Conservation (phyloP, 371 early-diverging fungal species). For the Zychaea mexicana region DNA sequence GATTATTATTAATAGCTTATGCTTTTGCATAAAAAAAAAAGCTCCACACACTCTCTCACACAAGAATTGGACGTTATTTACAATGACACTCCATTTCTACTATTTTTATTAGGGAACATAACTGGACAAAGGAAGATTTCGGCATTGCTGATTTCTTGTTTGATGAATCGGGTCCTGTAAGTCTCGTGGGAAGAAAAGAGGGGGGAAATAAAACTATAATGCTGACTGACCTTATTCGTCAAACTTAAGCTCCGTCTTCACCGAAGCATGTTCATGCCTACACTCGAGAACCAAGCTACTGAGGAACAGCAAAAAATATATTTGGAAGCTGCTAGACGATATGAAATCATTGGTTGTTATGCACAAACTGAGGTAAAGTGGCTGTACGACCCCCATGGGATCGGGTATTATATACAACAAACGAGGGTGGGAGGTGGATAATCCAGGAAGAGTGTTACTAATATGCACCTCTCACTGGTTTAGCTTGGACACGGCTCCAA, state of each 20-base stretch:
- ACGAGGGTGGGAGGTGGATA: neutral
- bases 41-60: too few relatives aligned
- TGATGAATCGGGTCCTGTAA: slow-evolving; percentile 61
- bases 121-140: slow-evolving; percentile 57
- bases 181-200: neutral
- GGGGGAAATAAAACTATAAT: neutral
- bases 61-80: too few relatives aligned
- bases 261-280: slow-evolving; percentile 74
- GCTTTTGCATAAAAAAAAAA: too few relatives aligned
- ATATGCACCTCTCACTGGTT: neutral
- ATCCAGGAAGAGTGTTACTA: neutral
- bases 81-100: too few relatives aligned
- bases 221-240: neutral
- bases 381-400: too few relatives aligned
- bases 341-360: slow-evolving; percentile 78
- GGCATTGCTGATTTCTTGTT: slow-evolving; percentile 55
- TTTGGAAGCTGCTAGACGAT: slow-evolving; percentile 60
- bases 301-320: slow-evolving; percentile 68
- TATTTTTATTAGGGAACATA: slow-evolving; percentile 33
- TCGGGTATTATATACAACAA: neutral
- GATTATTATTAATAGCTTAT: too few relatives aligned
- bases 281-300: slow-evolving; percentile 66
- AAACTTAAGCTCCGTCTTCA: slow-evolving; percentile 55
- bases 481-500: slow-evolving; percentile 79
- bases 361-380: slow-evolving; percentile 67